Evolutionary conservation across 352 stramenopile genomes (phyloP), one percentile per base, ranked within the genome.

Genomic region (Phytophthora pini): DNA sequence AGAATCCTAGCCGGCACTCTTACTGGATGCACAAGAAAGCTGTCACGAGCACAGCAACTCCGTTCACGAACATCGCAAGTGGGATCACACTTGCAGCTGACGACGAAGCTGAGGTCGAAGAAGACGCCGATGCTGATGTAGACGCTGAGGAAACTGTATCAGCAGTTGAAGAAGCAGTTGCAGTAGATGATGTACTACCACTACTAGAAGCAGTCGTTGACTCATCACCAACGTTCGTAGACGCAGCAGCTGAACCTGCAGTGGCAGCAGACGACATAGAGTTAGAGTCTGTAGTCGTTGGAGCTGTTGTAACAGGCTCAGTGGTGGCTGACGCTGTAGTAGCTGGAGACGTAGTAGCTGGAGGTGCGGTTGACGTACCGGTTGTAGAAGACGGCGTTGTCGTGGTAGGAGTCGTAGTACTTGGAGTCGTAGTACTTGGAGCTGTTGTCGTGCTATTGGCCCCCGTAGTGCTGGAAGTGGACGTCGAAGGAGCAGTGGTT

Each of bases 1-100:
- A 60, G 9, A 24, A 29, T 22, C 17, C 51, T 59, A 48, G 31
- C 26, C 7, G 29, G 50, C 43, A 58, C 20, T 47, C 68, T 73
- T 76, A 76, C 57, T 70, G 64, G 36, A 73, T 70, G 58, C 63
- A 73, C 54, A 76, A 38, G 49, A 67, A 70, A 45, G 15, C 31
- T 24, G 64, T 44, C 47, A 73, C 63, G 12, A 73, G 27, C 34
- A 66, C 46, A 53, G 68, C 58, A 3, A 63, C 39, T 7, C 38
- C 64, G 47, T 76, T 67, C 47, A 73, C 46, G 26, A 70, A 67
- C 34, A 66, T 49, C 24, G 58, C 52, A 48, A 61, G 27, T 1
- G 50, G 58, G 39, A 64, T 44, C 12, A 63, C 47, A 57, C 47
- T 61, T 26, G 56, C 46, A 69, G 58, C 24, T 20, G 68, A 72